phyloP scores from a whole-genome alignment of 768 basidiomycete species.

The Neoboletus subvelutipes region DNA sequence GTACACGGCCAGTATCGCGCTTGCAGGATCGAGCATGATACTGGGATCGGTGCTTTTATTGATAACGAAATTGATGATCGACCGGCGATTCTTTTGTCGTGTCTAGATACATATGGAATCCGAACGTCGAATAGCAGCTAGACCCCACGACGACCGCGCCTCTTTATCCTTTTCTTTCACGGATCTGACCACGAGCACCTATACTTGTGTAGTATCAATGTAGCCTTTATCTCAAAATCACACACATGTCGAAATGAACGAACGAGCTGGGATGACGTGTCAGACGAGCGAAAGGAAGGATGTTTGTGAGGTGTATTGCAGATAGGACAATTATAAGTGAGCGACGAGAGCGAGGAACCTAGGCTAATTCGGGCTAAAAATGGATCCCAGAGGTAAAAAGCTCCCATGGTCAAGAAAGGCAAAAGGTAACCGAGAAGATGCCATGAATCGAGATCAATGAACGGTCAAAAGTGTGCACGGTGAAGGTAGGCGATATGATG shows the following conservation, averaged over 20 bases:
- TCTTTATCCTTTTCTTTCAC: slow-evolving; percentile 1
- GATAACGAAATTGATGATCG: slow-evolving; percentile 46
- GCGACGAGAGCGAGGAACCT: slow-evolving; percentile 18
- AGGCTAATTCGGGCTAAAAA: slow-evolving; percentile 18
- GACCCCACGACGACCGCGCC: not conserved
- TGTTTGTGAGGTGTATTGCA: slow-evolving; percentile 30
- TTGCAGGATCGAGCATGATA: slow-evolving; percentile 59
- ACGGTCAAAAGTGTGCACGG: slow-evolving; percentile 12
- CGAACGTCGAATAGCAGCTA: not conserved
- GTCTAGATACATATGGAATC: slow-evolving; percentile 35
- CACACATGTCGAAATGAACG: slow-evolving; percentile 2
- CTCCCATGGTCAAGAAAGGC: slow-evolving; percentile 12
- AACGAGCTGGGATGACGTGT: slow-evolving; percentile 2
- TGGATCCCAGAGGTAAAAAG: not conserved
- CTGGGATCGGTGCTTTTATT: slow-evolving; percentile 59
- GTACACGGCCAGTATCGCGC: slow-evolving; percentile 50
- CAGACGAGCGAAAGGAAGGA: not conserved
- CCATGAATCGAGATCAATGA: slow-evolving; percentile 17
- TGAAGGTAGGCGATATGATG: slow-evolving; percentile 4
- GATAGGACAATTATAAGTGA: slow-evolving; percentile 27
- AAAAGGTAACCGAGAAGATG: slow-evolving; percentile 9
- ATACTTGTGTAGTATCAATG: slow-evolving; percentile 26
- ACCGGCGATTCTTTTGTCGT: slow-evolving; percentile 42
- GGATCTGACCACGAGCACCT: slow-evolving; percentile 19
- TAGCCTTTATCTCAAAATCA: slow-evolving; percentile 27